Percentiles rank a stretch among this genome's conserved stretches.
Conservation (phyloP, 345 rosid genomes). For the Rhizophora apiculata region DNA sequence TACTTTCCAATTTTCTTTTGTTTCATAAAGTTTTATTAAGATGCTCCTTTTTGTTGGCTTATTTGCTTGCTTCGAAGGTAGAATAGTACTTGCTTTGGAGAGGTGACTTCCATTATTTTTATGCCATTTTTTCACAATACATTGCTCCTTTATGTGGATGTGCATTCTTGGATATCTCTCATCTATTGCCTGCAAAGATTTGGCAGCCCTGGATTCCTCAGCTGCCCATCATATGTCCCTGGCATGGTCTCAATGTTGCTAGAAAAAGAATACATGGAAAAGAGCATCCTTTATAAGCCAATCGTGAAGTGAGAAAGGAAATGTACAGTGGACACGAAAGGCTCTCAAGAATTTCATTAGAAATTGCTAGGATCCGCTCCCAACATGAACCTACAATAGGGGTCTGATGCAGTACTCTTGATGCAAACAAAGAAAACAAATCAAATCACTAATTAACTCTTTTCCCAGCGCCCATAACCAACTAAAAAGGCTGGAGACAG, state of each 20-base stretch:
- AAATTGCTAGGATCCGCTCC: constrained; percentile 49
- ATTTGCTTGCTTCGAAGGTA: no score
- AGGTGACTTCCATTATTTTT: no score
- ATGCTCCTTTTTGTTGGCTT: no score
- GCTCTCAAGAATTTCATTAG: constrained; percentile 2
- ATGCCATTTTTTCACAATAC: no score
- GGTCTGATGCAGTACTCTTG: constrained; percentile 25
- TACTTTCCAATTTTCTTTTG: neutral
- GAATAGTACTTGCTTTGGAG: no score
- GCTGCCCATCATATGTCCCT: no score
- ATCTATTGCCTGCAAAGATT: neutral
- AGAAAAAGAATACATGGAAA: no score
- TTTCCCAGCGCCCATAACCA: constrained; percentile 35
- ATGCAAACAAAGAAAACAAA: constrained; percentile 19
- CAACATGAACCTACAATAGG: constrained; percentile 32
- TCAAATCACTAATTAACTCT: constrained; percentile 27
- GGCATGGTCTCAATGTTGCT: no score
- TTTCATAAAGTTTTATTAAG: neutral
- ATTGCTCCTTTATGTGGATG: no score
- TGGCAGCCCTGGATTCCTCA: no score
- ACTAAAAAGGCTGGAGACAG: constrained; percentile 34
- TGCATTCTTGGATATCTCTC: neutral
- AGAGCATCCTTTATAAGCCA: no score
- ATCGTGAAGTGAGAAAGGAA: no score
- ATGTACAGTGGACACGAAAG: neutral